Base-by-base conservation (phyloP, 2,329 filamentous ascomycete species). In the Penicillium sp. region DNA sequence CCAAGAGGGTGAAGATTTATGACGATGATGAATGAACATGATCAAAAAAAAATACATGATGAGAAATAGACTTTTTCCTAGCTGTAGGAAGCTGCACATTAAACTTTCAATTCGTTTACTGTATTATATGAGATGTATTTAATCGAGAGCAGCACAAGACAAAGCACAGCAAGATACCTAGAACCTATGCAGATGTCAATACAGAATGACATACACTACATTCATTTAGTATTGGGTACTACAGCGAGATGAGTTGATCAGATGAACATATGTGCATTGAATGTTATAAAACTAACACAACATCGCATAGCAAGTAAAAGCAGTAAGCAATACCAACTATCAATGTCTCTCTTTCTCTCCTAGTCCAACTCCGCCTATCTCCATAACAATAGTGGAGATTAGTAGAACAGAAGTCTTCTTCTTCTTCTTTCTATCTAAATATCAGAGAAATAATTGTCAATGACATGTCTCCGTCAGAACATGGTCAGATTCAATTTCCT, bases 1-100 rank as follows among this genome's bases (percentile, higher is more conserved):
- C 91, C 0, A 86, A 88, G 33, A 91, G 86, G 65, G 90, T 97
- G 24, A 86, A 90, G 75, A 86, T 97, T 47, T 89, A 84, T 63
- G 89, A 94, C 57, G 85, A 91, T 5, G 57, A 52, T 16, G 30
- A 35, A 33, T 33, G 28, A 33, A 7, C 9, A 42, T 54, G 24
- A n/a, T n/a, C n/a, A n/a, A n/a, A n/a, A n/a, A n/a, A n/a, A n/a
- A 42, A 45, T 46, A 23, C 35, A 47, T 23, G 24, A 46, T 35
- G 20, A 24, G 35, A 16, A 30, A 21, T n/a, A n/a, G n/a, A n/a
- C n/a, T n/a, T n/a, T n/a, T n/a, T n/a, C n/a, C 26, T 30, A 30
- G 5, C 26, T 30, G 26, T 9, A 30, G 26, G 26, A 30, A 11
- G 33, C 16, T 14, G 8, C 8, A 11, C 8, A 38, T 14, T 52